Evolutionary conservation across 129 eudicot species (phyloP), one percentile per base, ranked within the genome.

Genomic region (Saussurea involucrata): DNA sequence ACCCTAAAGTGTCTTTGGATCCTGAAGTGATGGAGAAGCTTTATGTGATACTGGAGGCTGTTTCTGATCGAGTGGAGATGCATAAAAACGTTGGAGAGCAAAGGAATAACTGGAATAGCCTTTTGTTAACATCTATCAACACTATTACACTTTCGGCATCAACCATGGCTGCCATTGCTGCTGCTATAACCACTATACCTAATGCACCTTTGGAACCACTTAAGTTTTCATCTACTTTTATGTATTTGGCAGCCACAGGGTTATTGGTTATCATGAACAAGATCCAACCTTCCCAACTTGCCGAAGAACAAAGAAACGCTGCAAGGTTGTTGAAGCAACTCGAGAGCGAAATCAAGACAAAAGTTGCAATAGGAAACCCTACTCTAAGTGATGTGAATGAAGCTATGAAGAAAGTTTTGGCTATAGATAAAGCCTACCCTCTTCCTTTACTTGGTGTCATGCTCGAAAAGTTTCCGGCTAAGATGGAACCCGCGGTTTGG

Each of bases 381-480:
- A 72, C 80, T 4, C 8, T 32, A 1, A 63, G 21, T 31, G 83
- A 86, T 31, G 88, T 89, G 11, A 78, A 85, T 21, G 91, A 90
- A 15, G 68, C 86, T 2, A 81, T 89, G 86, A 85, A 80, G 29
- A 87, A 77, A 66, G 85, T 90, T 36, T 84, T 88, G 83, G 90
- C 89, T 36, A 65, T 90, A 75, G 98, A 93, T 55, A 84, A 60
- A 74, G 98, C 97, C 3, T 93, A 86, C 78, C 98, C 98, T 27
- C 89, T 93, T 67, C 98, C 98, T 63, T 74, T 93, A 24, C 87
- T 90, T 11, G 97, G 97, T 28, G 86, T 37, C 55, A 93, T 93
- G 97, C 84, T 93, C 13, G 98, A 93, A 8, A 93, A 93, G 73
- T 90, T 88, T 49, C 97, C 98, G 1, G 61, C 79, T 2, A 68